Evolutionary conservation across 2,329 filamentous ascomycete species (phyloP).

Genomic region (Samsoniella hepiali): DNA sequence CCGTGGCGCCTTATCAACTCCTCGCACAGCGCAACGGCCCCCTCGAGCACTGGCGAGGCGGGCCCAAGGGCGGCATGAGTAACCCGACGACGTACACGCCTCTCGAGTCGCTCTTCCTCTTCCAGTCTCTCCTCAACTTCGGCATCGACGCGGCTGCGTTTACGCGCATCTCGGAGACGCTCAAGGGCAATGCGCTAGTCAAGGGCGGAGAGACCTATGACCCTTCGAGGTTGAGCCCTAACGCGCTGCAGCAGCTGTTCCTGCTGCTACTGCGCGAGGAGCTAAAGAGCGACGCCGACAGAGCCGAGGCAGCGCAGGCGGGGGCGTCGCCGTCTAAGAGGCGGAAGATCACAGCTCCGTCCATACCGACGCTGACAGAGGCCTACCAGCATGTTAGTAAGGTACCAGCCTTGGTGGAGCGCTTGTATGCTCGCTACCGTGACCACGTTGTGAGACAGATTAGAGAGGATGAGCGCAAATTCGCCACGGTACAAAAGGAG

Average conservation of each 20-base stretch:
- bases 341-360: conserved; percentile 68
- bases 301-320: conserved; percentile 31
- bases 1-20: conserved; percentile 55
- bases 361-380: conserved; percentile 63
- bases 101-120: conserved; percentile 82
- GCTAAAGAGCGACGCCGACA: conserved; percentile 49
- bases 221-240: conserved; percentile 67
- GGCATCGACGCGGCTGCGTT: conserved; percentile 66
- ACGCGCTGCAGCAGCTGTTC: conserved; percentile 77
- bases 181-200: conserved; percentile 72
- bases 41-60: conserved; percentile 56
- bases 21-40: conserved; percentile 50
- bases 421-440: conserved; percentile 72
- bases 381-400: conserved; percentile 63
- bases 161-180: conserved; percentile 66
- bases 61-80: conserved; percentile 52
- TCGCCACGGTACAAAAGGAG: conserved; percentile 62
- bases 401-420: conserved; percentile 66
- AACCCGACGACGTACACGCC: conserved; percentile 67
- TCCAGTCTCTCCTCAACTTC: conserved; percentile 71
- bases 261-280: conserved; percentile 73
- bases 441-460: conserved; percentile 68
- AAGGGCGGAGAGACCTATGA: conserved; percentile 70
- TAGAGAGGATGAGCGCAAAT: conserved; percentile 67
- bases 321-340: conserved; percentile 60